These are phyloP conservation scores for Halophytophthora batemanensis DNA, from an alignment of 352 stramenopile species.

Conservation along the genomic window DNA sequence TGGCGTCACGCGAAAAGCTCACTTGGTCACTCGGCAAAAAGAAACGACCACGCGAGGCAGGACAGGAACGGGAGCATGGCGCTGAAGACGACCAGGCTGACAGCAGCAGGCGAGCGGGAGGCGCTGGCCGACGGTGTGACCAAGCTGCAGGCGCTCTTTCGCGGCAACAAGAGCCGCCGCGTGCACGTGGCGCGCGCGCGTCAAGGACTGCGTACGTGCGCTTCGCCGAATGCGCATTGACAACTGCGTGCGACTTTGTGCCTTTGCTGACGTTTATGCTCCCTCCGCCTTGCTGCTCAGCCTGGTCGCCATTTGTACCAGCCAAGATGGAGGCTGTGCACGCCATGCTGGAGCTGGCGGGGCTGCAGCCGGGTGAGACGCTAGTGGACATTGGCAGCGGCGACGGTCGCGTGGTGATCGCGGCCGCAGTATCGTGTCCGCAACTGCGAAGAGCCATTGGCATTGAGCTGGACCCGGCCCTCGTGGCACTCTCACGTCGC, in stretches of 20 bases:
- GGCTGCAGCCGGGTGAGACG: constrained; percentile 36
- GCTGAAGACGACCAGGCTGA: not conserved
- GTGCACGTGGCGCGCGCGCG: constrained; percentile 56
- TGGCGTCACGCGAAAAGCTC: no score
- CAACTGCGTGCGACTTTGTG: not conserved
- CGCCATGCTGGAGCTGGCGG: constrained; percentile 45
- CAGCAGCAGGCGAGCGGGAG: no score
- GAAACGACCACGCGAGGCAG: constrained; percentile 2
- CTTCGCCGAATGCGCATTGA: not conserved
- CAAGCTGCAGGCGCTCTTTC: constrained; percentile 56
- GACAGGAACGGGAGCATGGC: not conserved
- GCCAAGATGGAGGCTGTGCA: constrained; percentile 52
- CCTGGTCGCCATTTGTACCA: constrained; percentile 69
- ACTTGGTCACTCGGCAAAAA: constrained; percentile 6
- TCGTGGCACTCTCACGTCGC: constrained; percentile 43
- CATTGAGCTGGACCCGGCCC: constrained; percentile 53
- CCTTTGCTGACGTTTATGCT: constrained; percentile 1
- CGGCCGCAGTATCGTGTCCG: constrained; percentile 23
- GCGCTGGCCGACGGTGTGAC: constrained; percentile 15
- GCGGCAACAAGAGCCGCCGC: constrained; percentile 42
- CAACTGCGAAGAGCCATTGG: constrained; percentile 29
- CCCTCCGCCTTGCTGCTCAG: constrained; percentile 15
- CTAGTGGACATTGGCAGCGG: constrained; percentile 66
- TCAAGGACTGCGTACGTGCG: constrained; percentile 41
- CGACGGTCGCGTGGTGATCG: constrained; percentile 57